Conservation (phyloP, 768 basidiomycete species). For the Hypholoma sublateritium region DNA sequence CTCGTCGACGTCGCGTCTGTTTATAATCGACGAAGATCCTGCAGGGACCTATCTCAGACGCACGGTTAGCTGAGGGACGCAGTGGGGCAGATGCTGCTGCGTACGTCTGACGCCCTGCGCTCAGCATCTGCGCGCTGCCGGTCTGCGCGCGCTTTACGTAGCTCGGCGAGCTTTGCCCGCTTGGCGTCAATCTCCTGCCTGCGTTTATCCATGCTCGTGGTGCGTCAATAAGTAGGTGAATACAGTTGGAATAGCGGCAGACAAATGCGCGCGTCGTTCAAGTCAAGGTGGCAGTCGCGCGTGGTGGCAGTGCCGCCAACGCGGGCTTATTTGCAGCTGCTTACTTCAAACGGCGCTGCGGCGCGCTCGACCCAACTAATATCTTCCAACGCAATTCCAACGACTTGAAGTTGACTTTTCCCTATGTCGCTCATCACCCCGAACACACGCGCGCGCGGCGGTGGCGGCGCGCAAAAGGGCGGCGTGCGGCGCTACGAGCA, state of each 20-base stretch:
- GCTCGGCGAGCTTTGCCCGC: conserved; percentile 80
- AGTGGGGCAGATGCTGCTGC: not conserved
- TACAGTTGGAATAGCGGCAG: no score
- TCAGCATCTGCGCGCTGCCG: conserved; percentile 57
- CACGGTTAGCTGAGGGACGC: not conserved
- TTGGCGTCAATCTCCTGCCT: conserved; percentile 92
- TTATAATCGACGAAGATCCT: conserved; percentile 34
- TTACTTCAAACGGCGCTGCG: not conserved
- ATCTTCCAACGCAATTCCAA: no score
- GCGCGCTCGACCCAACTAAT: no score
- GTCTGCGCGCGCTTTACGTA: conserved; percentile 75
- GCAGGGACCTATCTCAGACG: conserved; percentile 4
- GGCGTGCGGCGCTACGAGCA: conserved; percentile 59
- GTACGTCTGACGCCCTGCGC: conserved; percentile 38
- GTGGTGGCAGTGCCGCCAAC: not conserved
- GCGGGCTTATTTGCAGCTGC: conserved; percentile 4
- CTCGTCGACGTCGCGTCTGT: conserved; percentile 60
- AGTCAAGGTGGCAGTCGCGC: not conserved
- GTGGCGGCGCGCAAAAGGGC: conserved; percentile 40
- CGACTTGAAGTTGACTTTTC: no score
- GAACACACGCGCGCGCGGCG: conserved; percentile 33
- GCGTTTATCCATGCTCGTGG: conserved; percentile 58
- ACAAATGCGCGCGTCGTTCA: not conserved
- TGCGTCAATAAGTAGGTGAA: not conserved
- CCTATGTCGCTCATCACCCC: conserved; percentile 51